Evolutionary conservation across 352 stramenopile species (phyloP), one percentile per base, ranked within the genome.

Genomic region (Pythium rhizo-oryzae): DNA sequence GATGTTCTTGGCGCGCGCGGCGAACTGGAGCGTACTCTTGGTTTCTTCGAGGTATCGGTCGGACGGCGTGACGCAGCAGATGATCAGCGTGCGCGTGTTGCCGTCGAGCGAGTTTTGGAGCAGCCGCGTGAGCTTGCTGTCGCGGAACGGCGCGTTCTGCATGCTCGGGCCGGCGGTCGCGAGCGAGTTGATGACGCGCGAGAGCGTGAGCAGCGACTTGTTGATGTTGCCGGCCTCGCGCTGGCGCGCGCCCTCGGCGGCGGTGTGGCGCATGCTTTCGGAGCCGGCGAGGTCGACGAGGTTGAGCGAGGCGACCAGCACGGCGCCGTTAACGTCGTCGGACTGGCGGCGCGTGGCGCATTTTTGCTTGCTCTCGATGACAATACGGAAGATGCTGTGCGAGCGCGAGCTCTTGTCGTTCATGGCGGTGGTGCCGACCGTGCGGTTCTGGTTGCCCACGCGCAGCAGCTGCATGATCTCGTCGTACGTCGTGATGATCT

Each of bases 201-300:
- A 98, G 21, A 99, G 85, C 54, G 96, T 98, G 47, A 98, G 84
- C 33, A 99, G 84, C 79, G 90, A 98, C 79, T 97, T 93, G 81
- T 99, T 99, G 80, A 99, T 99, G 71, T 98, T 98, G 24, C 90
- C 88, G 44, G 96, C 96, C 72, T 99, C 97, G 68, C 98, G 97
- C 76, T 98, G 92, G 41, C 96, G 89, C 51, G 96, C 86, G 13
- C 97, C 98, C 44, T 97, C 97, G 1, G 97, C 95, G 8, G 88
- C 94, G 28, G 97, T 99, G 74, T 98, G 90, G 49, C 96, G 83
- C 59, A 98, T 86, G 79, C 95, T 99, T 76, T 99, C 98, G 2
- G 92, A 99, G 18, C 98, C 98, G 1, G 98, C 98, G 4, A 99
- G 84, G 79, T 99, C 97, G 30, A 99, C 97, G 43, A 99, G 84